Base-by-base conservation (phyloP, 257 asterid species). In the Jasminum sambac region DNA sequence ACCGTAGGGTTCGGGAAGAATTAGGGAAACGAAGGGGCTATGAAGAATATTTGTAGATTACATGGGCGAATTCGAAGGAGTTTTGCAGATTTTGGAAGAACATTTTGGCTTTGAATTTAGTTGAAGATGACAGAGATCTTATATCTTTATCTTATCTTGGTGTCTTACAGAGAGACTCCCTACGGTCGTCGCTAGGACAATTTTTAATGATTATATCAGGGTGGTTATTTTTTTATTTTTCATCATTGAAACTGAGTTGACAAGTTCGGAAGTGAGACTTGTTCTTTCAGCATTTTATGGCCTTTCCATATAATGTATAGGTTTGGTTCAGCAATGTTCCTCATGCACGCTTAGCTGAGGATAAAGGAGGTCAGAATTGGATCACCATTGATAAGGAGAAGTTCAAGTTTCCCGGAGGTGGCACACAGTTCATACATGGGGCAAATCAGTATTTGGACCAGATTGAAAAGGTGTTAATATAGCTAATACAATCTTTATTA, bases 271-370 rank as follows among this genome's bases (percentile, higher is more conserved):
- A 64, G 59, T 26, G 74, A 40, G 62, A 55, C 36, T 36, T 62
- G 19, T 63, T 42, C 26, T 64, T 17, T 70, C 11, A 50, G 59
- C 59, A 50, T 50, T 50, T 50, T 50, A 50, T 17, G 26, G 59
- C 59, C 59, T 17, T 50, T 76, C 16, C 44, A 62, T 63, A 2
- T 69, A 55, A 40, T 43, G 50, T 80, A 62, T 82, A 94, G 98
- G 96, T 94, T 55, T 94, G 98, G 98, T 94, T 90, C 84, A 89
- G 96, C 86, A 94, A 94, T 79, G 97, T 94, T 57, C 98, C 98
- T 58, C 98, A 94, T 67, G 90, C 98, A 7, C 90, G 97, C 68
- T 79, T 94, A 74, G 97, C 86, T 12, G 98, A 94, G 83, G 97
- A 94, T 79, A 94, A 91, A 76, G 98, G 98, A 62, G 98, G 98